Evolutionary conservation across 176 grass and related monocot genomes (phyloP).

Genomic region (Sorghum bicolor): DNA sequence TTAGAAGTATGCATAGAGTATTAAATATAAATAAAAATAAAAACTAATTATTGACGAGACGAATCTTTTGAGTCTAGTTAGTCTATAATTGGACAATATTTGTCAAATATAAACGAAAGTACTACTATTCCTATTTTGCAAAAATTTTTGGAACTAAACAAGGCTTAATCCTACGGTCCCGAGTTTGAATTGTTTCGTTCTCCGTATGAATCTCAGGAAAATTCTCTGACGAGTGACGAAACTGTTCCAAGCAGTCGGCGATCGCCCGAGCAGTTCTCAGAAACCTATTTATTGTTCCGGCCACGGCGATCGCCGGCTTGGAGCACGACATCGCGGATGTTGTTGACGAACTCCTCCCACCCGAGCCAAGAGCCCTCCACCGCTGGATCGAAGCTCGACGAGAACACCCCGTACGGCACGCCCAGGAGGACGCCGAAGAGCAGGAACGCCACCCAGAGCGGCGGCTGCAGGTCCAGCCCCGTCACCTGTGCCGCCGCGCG

Average conservation of each 20-base stretch:
- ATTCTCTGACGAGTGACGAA: background rate
- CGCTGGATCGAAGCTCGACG: slow-evolving; percentile 42
- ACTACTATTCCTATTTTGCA: too few relatives aligned
- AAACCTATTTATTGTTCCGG: background rate
- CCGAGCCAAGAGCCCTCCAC: slow-evolving; percentile 35
- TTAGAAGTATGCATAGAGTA: too few relatives aligned
- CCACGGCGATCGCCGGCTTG: background rate
- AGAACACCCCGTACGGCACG: slow-evolving; percentile 45
- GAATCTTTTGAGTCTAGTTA: too few relatives aligned
- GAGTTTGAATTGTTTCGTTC: background rate
- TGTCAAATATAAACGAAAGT: too few relatives aligned
- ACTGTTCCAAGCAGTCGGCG: background rate
- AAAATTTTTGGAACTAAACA: too few relatives aligned
- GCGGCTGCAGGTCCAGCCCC: slow-evolving; percentile 36
- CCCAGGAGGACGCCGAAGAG: slow-evolving; percentile 44
- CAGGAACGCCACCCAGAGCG: slow-evolving; percentile 43
- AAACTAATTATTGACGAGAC: too few relatives aligned
- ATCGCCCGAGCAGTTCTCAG: background rate
- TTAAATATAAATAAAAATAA: too few relatives aligned
- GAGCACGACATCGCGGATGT: slow-evolving; percentile 27
- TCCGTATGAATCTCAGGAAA: background rate
- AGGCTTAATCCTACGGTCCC: too few relatives aligned
- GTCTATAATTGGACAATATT: too few relatives aligned
- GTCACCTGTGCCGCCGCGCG: slow-evolving; percentile 16
- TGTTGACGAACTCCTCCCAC: slow-evolving; percentile 40